Conservation (phyloP, 768 basidiomycete genomes). For the Multifurca ochricompacta region DNA sequence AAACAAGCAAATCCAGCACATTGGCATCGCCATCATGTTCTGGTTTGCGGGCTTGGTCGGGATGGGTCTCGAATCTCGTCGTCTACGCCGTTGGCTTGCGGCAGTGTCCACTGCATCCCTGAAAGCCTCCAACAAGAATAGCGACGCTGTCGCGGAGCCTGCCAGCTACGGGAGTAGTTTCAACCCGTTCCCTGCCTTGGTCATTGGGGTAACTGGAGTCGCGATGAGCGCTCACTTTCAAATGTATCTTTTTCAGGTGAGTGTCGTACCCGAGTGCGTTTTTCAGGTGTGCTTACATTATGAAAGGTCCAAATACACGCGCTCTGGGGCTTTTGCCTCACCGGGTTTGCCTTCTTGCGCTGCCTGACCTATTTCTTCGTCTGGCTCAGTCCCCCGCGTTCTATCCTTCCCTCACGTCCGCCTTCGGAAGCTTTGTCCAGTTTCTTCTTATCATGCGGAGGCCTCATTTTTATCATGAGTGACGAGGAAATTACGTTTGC, state of each 20-base stretch:
- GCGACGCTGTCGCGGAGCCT: conserved; percentile 53
- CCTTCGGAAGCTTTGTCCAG: conserved; percentile 88
- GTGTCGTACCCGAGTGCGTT: not conserved
- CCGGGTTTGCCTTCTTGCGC: conserved; percentile 69
- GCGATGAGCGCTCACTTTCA: conserved; percentile 93
- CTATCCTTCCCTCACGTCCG: conserved; percentile 83
- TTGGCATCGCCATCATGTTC: conserved; percentile 93
- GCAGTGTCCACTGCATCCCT: conserved; percentile 38
- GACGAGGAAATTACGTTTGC: conserved; percentile 85
- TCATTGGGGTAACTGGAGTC: conserved; percentile 87
- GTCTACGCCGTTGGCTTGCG: conserved; percentile 66
- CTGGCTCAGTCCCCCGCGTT: conserved; percentile 77
- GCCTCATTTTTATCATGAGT: conserved; percentile 82
- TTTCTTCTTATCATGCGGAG: conserved; percentile 83
- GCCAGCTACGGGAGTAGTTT: conserved; percentile 69
- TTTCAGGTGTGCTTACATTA: not conserved
- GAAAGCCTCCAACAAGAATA: conserved; percentile 21
- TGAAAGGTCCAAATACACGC: conserved; percentile 76
- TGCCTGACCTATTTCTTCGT: conserved; percentile 93
- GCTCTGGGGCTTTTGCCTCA: conserved; percentile 85
- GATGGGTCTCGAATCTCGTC: conserved; percentile 80
- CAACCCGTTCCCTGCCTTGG: conserved; percentile 89
- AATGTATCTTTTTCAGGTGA: conserved; percentile 79
- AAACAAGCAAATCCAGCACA: conserved; percentile 90
- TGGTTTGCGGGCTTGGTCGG: conserved; percentile 89